Conservation (phyloP, 768 basidiomycete genomes). For the Lactarius psammicola region DNA sequence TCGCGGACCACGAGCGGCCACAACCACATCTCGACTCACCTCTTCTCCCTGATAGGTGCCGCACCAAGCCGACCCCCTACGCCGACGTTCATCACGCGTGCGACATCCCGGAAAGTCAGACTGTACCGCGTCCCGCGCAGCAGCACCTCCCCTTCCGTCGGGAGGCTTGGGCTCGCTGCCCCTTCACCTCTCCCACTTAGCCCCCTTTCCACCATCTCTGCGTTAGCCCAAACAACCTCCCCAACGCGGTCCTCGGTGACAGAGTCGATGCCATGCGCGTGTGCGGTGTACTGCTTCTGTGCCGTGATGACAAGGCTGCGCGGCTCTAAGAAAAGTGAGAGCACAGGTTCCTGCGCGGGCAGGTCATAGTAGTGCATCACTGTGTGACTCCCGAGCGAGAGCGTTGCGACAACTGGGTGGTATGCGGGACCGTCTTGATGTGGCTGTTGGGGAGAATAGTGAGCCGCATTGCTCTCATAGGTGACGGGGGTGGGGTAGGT, state of each 20-base stretch:
- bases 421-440: constrained; percentile 93
- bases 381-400: constrained; percentile 82
- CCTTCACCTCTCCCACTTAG: constrained; percentile 33
- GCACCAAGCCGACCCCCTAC: background rate
- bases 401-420: constrained; percentile 83
- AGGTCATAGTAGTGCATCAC: constrained; percentile 77
- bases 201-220: constrained; percentile 46
- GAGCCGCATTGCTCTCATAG: constrained; percentile 18
- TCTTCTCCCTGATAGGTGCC: background rate
- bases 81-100: constrained; percentile 45
- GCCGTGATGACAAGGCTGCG: constrained; percentile 81
- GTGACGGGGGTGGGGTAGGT: constrained; percentile 8
- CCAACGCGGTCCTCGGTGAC: constrained; percentile 47
- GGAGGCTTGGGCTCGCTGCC: constrained; percentile 30
- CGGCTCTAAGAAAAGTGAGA: constrained; percentile 79
- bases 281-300: constrained; percentile 61
- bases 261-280: constrained; percentile 81
- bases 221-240: constrained; percentile 53
- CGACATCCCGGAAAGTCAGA: constrained; percentile 83
- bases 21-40: constrained; percentile 3
- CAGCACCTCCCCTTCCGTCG: constrained; percentile 48
- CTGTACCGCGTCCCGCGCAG: constrained; percentile 66
- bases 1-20: background rate
- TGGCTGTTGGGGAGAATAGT: constrained; percentile 52
- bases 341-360: constrained; percentile 63